Percentiles rank a stretch among this genome's conserved stretches.
These are phyloP conservation scores for Kregervanrija pseudodelftensis DNA, from an alignment of 805 yeast species.

Conservation along the genomic window DNA sequence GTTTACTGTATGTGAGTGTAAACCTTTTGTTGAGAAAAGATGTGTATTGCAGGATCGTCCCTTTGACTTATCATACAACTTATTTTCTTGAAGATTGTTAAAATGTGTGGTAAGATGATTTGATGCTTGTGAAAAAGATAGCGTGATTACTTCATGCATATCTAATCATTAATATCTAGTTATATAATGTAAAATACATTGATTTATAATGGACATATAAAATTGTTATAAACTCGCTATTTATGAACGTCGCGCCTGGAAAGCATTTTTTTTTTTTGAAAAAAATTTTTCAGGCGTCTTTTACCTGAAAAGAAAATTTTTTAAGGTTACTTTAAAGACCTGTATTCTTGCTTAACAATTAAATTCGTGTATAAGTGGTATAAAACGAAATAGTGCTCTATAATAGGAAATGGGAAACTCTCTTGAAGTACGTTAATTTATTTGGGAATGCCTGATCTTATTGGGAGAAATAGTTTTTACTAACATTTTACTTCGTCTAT, in stretches of 20 bases:
- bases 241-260: no score
- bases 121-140: slow-evolving; percentile 66
- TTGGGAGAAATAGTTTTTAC: neutral
- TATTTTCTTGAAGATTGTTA: slow-evolving; percentile 71
- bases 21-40: slow-evolving; percentile 2
- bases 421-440: slow-evolving; percentile 43
- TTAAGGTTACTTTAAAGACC: neutral
- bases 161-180: no score
- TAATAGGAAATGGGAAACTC: slow-evolving; percentile 42
- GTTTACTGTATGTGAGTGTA: slow-evolving; percentile 38
- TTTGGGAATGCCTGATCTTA: neutral
- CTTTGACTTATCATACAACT: slow-evolving; percentile 32
- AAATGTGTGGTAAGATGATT: slow-evolving; percentile 76
- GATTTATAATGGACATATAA: no score
- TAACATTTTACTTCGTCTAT: neutral
- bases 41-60: neutral
- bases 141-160: slow-evolving; percentile 70
- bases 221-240: no score
- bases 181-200: no score
- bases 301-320: neutral
- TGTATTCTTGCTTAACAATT: no score
- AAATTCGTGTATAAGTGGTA: no score
- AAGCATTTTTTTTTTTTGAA: neutral
- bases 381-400: no score
- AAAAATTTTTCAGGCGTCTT: neutral